Base-by-base conservation (phyloP, 345 rosid genomes). In the Balakata baccata region DNA sequence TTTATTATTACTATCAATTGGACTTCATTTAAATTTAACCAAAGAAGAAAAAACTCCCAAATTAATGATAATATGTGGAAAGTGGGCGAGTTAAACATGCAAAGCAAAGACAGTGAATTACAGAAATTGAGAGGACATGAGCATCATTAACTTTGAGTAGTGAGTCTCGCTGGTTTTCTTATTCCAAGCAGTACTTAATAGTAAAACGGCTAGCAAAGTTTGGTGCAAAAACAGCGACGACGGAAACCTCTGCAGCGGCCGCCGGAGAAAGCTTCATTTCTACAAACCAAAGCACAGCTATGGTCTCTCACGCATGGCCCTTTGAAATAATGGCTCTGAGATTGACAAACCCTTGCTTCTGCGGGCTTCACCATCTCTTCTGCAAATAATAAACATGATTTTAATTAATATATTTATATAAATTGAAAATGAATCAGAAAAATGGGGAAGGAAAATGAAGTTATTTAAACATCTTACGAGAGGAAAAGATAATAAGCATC, bases 151-250 rank as follows among this genome's bases (percentile, higher is more conserved):
- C n/a, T 29, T 29, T 29, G 34, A 29, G 34, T 2, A 29, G 1
- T 29, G 47, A 43, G 6, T 43, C 7, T 43, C 7, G 47, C 10
- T 4, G 47, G 10, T 43, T 43, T 43, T 43, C 47, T 43, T 43
- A 43, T 43, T 43, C 47, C 50, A 43, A 0, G 12, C 7, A 64
- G 18, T n/a, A 18, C 7, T 17, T 2, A n/a, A 2, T 2, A 29
- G 34, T 29, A 8, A 18, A 64, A 64, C 17, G 6, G 20, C 20
- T 54, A 84, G 50, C 87, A 84, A 60, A 59, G 76, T 76, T 51
- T 77, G 46, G 87, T 77, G 76, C 87, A 84, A 64, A 82, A 82
- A 74, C 87, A 81, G 61, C 81, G 81, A 60, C 70, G 81, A 39
- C 81, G 85, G 78, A 79, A 53, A 11, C 83, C 85, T 29, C 62